Evolutionary conservation across 2,329 filamentous ascomycete species (phyloP).

Genomic region (Neofusicoccum sp.): DNA sequence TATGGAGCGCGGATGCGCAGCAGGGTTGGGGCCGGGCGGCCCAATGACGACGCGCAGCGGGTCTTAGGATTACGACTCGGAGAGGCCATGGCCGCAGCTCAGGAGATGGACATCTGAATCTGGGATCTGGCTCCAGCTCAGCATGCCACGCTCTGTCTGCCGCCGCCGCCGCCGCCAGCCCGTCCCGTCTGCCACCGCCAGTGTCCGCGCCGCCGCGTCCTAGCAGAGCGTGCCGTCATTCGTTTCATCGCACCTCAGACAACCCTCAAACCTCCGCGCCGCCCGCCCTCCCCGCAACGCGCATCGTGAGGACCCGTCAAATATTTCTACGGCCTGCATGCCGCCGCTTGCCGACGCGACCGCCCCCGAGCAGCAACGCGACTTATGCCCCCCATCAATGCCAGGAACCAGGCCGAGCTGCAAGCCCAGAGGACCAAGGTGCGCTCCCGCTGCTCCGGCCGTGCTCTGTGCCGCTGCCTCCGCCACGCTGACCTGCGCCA

Average conservation of each 20-base stretch:
- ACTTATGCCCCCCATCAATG: slow-evolving; percentile 28
- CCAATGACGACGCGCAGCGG: slow-evolving; percentile 12
- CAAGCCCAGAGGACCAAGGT: slow-evolving; percentile 62
- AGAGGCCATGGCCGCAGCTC: slow-evolving; percentile 17
- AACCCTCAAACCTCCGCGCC: slow-evolving; percentile 13
- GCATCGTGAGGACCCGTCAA: not conserved
- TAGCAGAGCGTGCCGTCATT: slow-evolving; percentile 16
- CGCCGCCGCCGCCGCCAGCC: slow-evolving; percentile 8
- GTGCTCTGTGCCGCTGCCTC: not conserved
- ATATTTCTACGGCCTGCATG: slow-evolving; percentile 14
- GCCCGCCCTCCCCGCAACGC: slow-evolving; percentile 14
- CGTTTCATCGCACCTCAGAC: slow-evolving; percentile 16
- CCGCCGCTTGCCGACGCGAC: slow-evolving; percentile 1
- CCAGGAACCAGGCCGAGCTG: slow-evolving; percentile 54
- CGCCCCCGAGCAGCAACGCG: slow-evolving; percentile 1
- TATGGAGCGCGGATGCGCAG: slow-evolving; percentile 17
- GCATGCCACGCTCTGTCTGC: slow-evolving; percentile 3
- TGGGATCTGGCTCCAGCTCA: slow-evolving; percentile 9
- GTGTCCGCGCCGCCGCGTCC: slow-evolving; percentile 8
- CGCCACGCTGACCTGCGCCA: slow-evolving; percentile 8
- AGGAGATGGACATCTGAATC: slow-evolving; percentile 17
- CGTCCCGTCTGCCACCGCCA: slow-evolving; percentile 1
- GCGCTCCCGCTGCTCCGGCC: slow-evolving; percentile 18
- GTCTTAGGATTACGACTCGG: slow-evolving; percentile 15
- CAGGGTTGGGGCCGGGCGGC: not conserved